Conservation (phyloP, 345 rosid genomes). For the Angophora floribunda region DNA sequence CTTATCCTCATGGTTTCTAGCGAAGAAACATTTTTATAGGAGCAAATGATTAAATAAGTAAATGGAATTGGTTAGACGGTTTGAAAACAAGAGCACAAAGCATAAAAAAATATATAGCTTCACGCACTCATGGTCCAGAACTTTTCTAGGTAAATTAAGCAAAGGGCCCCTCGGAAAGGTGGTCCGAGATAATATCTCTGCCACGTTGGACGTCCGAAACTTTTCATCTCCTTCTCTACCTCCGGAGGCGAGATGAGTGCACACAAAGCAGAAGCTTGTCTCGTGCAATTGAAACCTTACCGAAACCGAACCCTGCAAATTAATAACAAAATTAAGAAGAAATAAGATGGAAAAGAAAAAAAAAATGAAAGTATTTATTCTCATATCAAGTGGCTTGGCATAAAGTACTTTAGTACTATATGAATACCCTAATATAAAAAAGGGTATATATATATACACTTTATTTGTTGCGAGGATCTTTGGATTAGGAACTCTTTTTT, state of each 20-base stretch:
- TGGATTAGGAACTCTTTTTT: neutral
- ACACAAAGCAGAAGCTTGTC: constrained; percentile 6
- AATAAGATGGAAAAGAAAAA: neutral
- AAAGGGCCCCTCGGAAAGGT: neutral
- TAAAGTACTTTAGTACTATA: neutral
- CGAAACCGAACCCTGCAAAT: constrained; percentile 3
- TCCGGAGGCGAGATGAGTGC: constrained; percentile 7
- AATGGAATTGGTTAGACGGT: neutral
- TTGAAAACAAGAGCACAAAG: neutral
- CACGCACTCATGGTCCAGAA: constrained; percentile 2
- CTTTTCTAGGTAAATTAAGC: neutral
- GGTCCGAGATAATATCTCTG: constrained; percentile 1
- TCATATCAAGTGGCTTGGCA: neutral
- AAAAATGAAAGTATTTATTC: neutral
- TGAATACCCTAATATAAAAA: neutral
- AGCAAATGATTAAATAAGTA: neutral
- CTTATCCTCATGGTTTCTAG: neutral
- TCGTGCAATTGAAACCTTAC: neutral
- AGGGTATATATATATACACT: neutral
- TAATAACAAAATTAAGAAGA: neutral
- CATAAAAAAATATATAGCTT: neutral
- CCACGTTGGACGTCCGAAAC: neutral
- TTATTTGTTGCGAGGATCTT: neutral
- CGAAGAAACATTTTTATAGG: neutral
- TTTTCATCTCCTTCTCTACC: constrained; percentile 1